Base-by-base conservation (phyloP, 441 rosid species). In the Pelargonium myrrhifolium region DNA sequence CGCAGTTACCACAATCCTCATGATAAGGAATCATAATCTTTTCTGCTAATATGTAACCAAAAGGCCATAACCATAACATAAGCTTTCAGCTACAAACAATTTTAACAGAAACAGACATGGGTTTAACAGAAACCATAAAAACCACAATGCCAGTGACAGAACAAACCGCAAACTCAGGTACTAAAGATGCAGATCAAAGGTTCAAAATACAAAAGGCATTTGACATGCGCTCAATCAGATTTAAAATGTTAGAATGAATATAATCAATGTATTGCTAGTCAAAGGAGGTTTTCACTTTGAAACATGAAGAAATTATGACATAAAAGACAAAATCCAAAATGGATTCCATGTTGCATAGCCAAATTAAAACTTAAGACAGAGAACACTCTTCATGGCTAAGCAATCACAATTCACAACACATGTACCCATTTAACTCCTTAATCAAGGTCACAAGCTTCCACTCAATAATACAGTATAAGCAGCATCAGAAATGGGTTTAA, bases 51-150 rank as follows among this genome's bases (percentile, higher is more conserved):
- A 3, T 12, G 51, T 11, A 45, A 2, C 14, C n/a, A 45, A 43
- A 56, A 1, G 61, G 61, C 61, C 26, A 21, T 56, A 21, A 56
- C 9, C 61, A 56, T 56, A 56, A 56, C n/a, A n/a, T n/a, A n/a
- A n/a, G 9, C 28, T 21, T 56, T 26, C 61, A 56, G 61, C 59
- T 1, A 56, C 61, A 56, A 56, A 21, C 61, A 9, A 14, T 9
- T 56, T 56, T 8, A 21, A 26, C 61, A 20, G 61, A 56, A 56
- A 2, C 22, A 21, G 61, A 56, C 14, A 56, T 56, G 61, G 3
- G 21, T 56, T 56, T 56, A 56, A 18, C 28, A 56, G 26, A 6
- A 56, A 55, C 10, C 56, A 15, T 49, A 3, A 1, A 10, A 14
- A 55, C 26, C 60, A 55, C n/a, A 10, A 20, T 9, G 60, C 60